phyloP scores from a whole-genome alignment of 495 filamentous ascomycete genomes.

The Antarctomyces pellizariae region DNA sequence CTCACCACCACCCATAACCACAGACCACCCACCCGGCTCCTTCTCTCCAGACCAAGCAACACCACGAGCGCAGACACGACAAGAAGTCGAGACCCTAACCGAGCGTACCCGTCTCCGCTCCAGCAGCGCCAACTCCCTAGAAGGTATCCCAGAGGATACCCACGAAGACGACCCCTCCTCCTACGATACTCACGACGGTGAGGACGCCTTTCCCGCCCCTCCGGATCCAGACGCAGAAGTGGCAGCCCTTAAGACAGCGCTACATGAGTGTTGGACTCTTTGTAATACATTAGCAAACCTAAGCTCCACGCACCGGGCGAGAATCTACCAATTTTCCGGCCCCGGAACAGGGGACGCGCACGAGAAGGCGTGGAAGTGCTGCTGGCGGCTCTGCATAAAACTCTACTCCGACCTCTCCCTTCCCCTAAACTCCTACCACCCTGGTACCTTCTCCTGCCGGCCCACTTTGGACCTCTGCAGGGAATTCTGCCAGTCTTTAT shows the following conservation, averaged over 20 bases:
- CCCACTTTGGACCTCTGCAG: constrained; percentile 69
- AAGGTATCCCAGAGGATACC: constrained; percentile 25
- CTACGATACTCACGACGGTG: constrained; percentile 24
- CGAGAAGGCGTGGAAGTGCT: constrained; percentile 74
- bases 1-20: constrained; percentile 44
- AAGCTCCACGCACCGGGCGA: constrained; percentile 62
- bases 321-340: constrained; percentile 48
- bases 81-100: constrained; percentile 37
- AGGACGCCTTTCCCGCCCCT: constrained; percentile 15
- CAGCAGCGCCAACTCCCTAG: constrained; percentile 20
- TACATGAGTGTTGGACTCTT: constrained; percentile 81
- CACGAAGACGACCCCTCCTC: constrained; percentile 6
- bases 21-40: constrained; percentile 36
- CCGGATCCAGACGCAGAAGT: constrained; percentile 38
- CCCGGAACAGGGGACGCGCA: constrained; percentile 47
- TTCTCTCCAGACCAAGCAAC: constrained; percentile 49
- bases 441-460: constrained; percentile 48
- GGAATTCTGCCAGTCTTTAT: constrained; percentile 76
- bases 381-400: constrained; percentile 75
- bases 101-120: constrained; percentile 21
- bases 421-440: too few relatives aligned
- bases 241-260: constrained; percentile 44
- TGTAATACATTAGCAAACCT: constrained; percentile 77
- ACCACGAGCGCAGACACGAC: constrained; percentile 58
- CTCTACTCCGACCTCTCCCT: constrained; percentile 63